Percentiles rank a stretch among this genome's conserved stretches.
These are phyloP conservation scores for Ophiostoma piceae DNA, from an alignment of 2,329 filamentous ascomycete species.

Conservation along the genomic window DNA sequence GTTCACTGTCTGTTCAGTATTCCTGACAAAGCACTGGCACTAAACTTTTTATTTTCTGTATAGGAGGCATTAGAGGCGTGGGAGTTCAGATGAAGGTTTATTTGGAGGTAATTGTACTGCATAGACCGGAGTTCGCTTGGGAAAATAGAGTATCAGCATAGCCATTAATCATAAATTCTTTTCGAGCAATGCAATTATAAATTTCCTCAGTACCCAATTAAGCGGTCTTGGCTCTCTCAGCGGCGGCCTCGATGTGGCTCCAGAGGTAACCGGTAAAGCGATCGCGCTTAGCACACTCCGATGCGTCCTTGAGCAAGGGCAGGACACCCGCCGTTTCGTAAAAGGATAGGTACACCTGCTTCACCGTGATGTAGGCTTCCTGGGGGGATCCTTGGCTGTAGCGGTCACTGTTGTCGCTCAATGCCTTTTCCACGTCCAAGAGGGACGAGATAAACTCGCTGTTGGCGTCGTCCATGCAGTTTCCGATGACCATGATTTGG, in stretches of 20 bases:
- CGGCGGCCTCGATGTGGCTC: neutral
- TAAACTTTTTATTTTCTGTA: neutral
- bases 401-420: neutral
- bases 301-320: neutral
- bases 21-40: constrained; percentile 34
- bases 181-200: too few relatives aligned
- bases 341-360: neutral
- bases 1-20: constrained; percentile 13
- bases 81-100: too few relatives aligned
- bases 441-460: neutral
- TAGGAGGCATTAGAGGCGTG: neutral
- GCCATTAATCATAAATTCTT: too few relatives aligned
- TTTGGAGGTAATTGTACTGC: too few relatives aligned
- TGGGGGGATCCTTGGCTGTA: neutral
- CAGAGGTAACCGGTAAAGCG: neutral
- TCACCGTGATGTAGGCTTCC: neutral
- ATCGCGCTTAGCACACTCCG: neutral
- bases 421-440: neutral
- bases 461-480: neutral
- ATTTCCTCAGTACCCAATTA: too few relatives aligned
- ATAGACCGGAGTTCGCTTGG: neutral
- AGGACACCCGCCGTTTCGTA: neutral
- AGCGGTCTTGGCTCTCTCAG: neutral
- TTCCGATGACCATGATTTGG: neutral
- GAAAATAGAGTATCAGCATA: neutral